Percentiles rank a stretch among this genome's conserved stretches.
Conservation (phyloP, 208 protist genomes). For the Polymyxa betae region DNA sequence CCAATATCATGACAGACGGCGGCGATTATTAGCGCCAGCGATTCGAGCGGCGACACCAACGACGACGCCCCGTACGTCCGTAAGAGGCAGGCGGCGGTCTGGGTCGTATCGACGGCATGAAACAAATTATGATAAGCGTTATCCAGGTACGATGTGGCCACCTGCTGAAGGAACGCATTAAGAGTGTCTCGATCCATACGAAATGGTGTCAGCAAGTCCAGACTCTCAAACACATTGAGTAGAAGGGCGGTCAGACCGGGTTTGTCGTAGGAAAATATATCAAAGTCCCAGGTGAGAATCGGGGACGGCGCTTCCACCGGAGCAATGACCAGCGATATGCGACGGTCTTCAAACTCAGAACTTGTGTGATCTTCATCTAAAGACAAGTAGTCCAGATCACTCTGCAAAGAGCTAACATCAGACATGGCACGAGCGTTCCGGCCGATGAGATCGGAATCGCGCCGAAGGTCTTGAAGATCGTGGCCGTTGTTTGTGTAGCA, state of each 20-base stretch:
- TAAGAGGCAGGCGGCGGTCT: slow-evolving; percentile 70
- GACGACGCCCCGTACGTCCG: slow-evolving; percentile 71
- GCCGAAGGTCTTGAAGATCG: neutral
- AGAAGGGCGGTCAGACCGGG: neutral
- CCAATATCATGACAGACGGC: slow-evolving; percentile 92
- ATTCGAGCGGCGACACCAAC: slow-evolving; percentile 73
- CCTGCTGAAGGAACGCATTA: neutral
- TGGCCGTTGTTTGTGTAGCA: slow-evolving; percentile 10
- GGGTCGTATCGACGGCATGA: slow-evolving; percentile 76
- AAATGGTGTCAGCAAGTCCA: slow-evolving; percentile 48
- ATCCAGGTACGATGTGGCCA: slow-evolving; percentile 29
- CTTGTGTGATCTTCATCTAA: neutral
- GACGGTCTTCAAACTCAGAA: neutral
- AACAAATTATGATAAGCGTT: slow-evolving; percentile 78
- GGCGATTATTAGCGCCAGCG: slow-evolving; percentile 83
- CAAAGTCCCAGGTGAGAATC: slow-evolving; percentile 36
- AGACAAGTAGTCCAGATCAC: neutral
- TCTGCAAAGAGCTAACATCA: neutral
- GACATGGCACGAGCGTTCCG: neutral
- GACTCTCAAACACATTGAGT: slow-evolving; percentile 26
- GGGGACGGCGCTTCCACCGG: neutral
- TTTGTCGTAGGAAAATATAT: slow-evolving; percentile 38
- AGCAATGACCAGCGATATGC: too few relatives aligned
- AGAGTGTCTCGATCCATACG: neutral
- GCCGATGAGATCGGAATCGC: too few relatives aligned